Conservation (phyloP, 2,329 filamentous ascomycete species). For the Cordyceps javanica region DNA sequence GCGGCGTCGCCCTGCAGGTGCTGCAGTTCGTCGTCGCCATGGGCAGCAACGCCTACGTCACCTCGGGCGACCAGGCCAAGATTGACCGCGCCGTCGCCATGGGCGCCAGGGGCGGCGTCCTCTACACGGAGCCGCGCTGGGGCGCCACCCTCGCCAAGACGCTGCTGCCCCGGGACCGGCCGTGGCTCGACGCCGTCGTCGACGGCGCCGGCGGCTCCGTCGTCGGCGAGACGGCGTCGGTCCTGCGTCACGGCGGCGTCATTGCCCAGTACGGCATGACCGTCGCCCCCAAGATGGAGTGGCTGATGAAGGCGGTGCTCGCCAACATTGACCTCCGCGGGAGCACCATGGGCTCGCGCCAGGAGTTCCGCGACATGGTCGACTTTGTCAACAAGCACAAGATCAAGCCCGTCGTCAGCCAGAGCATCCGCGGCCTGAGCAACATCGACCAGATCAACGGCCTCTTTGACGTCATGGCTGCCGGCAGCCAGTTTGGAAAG, state of each 20-base stretch:
- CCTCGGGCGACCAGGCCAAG: conserved; percentile 68
- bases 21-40: conserved; percentile 71
- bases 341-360: conserved; percentile 83
- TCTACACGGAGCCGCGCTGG: conserved; percentile 74
- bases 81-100: conserved; percentile 63
- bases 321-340: conserved; percentile 84
- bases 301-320: conserved; percentile 74
- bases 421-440: conserved; percentile 65
- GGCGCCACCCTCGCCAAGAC: conserved; percentile 61
- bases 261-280: conserved; percentile 92
- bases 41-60: conserved; percentile 76
- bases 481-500: conserved; percentile 85
- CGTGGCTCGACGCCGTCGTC: conserved; percentile 74
- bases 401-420: conserved; percentile 72
- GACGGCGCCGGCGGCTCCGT: conserved; percentile 89
- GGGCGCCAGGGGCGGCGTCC: conserved; percentile 77
- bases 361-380: conserved; percentile 89
- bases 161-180: conserved; percentile 57
- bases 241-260: conserved; percentile 79
- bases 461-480: conserved; percentile 83
- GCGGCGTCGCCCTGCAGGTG: conserved; percentile 79
- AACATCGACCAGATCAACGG: conserved; percentile 73
- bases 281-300: conserved; percentile 75
- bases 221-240: conserved; percentile 57
- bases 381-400: conserved; percentile 68